Conservation (phyloP, 192 early-diverging fungal species). For the Dissophora ornata region DNA sequence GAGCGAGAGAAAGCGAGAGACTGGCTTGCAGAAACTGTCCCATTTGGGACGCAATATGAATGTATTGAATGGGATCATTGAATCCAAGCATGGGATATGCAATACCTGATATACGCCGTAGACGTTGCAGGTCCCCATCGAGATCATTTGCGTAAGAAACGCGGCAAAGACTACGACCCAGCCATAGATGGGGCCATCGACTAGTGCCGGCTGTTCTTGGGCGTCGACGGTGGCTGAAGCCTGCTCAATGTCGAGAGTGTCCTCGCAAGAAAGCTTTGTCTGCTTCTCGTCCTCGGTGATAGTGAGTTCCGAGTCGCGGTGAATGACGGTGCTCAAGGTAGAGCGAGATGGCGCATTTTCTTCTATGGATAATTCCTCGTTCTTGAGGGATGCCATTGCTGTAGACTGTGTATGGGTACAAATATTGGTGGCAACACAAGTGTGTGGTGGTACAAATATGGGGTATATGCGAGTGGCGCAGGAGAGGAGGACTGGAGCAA, state of each 20-base stretch:
- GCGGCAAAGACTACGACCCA: conserved; percentile 59
- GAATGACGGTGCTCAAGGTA: conserved; percentile 1
- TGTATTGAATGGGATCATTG: too few relatives aligned
- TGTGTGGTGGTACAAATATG: too few relatives aligned
- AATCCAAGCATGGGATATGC: too few relatives aligned
- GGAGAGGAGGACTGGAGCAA: too few relatives aligned
- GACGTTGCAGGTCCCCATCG: conserved; percentile 46
- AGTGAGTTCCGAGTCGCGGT: conserved; percentile 36
- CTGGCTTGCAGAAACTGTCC: too few relatives aligned
- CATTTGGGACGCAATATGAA: too few relatives aligned
- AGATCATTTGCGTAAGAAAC: conserved; percentile 56
- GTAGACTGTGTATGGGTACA: too few relatives aligned
- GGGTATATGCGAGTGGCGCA: too few relatives aligned
- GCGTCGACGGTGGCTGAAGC: conserved; percentile 11
- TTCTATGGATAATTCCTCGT: not conserved
- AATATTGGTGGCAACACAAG: too few relatives aligned
- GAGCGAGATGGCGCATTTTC: not conserved
- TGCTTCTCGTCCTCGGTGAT: conserved; percentile 7
- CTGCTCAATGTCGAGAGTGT: conserved; percentile 14
- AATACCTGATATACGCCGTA: conserved; percentile 56
- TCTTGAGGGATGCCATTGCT: not conserved
- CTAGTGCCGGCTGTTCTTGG: conserved; percentile 12
- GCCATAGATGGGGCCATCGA: conserved; percentile 57
- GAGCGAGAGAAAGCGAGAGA: too few relatives aligned
- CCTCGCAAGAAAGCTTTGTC: not conserved